These are phyloP conservation scores for Erodium texanum DNA, from an alignment of 441 rosid genomes.

Conservation along the genomic window DNA sequence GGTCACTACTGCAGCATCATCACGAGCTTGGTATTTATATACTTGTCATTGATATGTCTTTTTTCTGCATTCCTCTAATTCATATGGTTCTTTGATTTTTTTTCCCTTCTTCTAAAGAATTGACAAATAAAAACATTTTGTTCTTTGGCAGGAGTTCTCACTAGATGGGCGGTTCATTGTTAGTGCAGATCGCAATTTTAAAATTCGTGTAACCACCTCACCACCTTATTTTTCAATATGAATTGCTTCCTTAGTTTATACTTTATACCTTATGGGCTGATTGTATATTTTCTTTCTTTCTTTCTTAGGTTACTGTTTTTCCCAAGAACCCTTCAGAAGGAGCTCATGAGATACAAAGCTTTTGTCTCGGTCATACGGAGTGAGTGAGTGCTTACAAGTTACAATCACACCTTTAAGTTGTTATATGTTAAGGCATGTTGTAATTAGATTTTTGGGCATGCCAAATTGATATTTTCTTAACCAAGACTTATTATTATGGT, in stretches of 20 bases:
- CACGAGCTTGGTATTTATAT: slow-evolving; percentile 57
- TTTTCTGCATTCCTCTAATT: too few relatives aligned
- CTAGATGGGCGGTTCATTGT: slow-evolving; percentile 64
- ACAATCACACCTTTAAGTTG: slow-evolving; percentile 1
- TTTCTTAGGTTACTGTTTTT: slow-evolving; percentile 57
- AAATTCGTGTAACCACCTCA: slow-evolving; percentile 63
- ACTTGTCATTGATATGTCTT: not conserved
- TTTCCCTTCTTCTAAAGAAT: not conserved
- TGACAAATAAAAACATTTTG: slow-evolving; percentile 1
- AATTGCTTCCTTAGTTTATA: slow-evolving; percentile 13
- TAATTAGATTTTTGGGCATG: not conserved
- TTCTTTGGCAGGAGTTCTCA: slow-evolving; percentile 62
- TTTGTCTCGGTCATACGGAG: slow-evolving; percentile 94
- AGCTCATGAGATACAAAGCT: slow-evolving; percentile 86
- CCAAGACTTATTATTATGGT: not conserved
- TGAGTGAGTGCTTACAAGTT: slow-evolving; percentile 41
- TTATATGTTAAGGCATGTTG: not conserved
- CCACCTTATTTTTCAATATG: slow-evolving; percentile 12
- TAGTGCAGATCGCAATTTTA: slow-evolving; percentile 79
- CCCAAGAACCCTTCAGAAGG: slow-evolving; percentile 75
- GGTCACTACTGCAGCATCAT: slow-evolving; percentile 94
- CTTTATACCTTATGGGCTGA: not conserved
- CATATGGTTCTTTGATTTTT: too few relatives aligned
- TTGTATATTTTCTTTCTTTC: slow-evolving; percentile 17
- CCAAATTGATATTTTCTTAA: not conserved